Evolutionary conservation across 805 yeast species (phyloP), one percentile per base, ranked within the genome.

Genomic region (Candida bentonensis): DNA sequence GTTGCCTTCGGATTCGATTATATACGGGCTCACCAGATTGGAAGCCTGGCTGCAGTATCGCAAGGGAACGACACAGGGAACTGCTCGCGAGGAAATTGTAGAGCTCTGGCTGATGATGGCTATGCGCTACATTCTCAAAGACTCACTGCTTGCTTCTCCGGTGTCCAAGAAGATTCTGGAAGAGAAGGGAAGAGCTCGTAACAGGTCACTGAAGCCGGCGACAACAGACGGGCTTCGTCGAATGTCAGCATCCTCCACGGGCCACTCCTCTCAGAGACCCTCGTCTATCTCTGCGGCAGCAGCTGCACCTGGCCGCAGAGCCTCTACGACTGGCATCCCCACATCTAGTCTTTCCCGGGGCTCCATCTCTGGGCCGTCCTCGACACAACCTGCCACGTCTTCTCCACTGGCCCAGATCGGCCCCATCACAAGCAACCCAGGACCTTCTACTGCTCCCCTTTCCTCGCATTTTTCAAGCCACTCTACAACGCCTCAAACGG

Each of bases 61-160:
- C 25, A 49, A 45, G 21, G 44, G 55, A 1, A 36, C 42, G 22
- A 45, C 25, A 33, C 30, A 42, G 43, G 51, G 21, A 33, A 25
- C 41, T 15, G 20, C 13, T 4, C 47, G 40, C 42, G 28, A 42
- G 30, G 57, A 51, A 15, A 49, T 55, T 13, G 48, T 56, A 20
- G 62, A 58, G 27, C 48, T 58, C n/a, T 58, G 62, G 62, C 48
- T 53, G 5, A 57, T 59, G 48, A 58, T 56, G 57, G 57, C 57
- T 4, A 39, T 58, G 23, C 42, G 60, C 21, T 56, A 49, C 44
- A 33, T 58, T 27, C 42, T 58, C 21, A 45, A 54, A 17, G 57
- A 57, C 33, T 41, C 47, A 17, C 50, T 58, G n/a, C 46, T 58
- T 27, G 53, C 54, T 41, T 58, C 62, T 2, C 62, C 62, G 2